Evolutionary conservation across 768 basidiomycete species (phyloP), one percentile per base, ranked within the genome.

Genomic region (Russula olivacea): DNA sequence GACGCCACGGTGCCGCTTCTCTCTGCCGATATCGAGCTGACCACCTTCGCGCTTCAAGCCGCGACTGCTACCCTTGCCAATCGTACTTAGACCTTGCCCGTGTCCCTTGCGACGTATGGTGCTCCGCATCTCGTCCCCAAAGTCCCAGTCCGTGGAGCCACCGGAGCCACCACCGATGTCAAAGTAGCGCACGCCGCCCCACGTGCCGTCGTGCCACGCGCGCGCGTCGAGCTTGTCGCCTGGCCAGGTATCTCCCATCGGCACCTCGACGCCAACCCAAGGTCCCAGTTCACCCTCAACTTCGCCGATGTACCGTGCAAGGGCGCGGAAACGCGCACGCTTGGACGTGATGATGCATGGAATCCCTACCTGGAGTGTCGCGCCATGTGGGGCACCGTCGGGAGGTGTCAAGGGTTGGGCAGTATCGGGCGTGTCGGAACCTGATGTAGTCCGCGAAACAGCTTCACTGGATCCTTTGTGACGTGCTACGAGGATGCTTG

Each of bases 191-290:
- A 92, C 76, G 0, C 92, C 93, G 32, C 84, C 85, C 85, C 88
- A 89, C 0, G 82, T 80, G 0, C 93, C 93, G 68, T 95, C 91
- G 70, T 91, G 82, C 92, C 92, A 94, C 61, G 82, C 83, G n/a
- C 88, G 77, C n/a, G 81, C 85, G 32, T 84, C 81, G 15, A 78
- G 74, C 58, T 77, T 74, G 28, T 83, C 80, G 12, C 75, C 77
- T 1, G 76, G 75, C 79, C 82, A 82, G n/a, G 75, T 74, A 11
- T 81, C 83, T 47, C 78, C 79, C 59, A 92, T 76, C 1, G 91
- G 90, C 12, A 93, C 89, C 72, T 95, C 93, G 17, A 95, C 89
- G 15, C 93, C 93, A 8, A 94, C 89, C 93, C 93, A 95, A 0
- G 89, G 84, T 1, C 93, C 93, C 5, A 71, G 68, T 72, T 93